Evolutionary conservation across 2,329 filamentous ascomycete genomes (phyloP).

Genomic region (Coleophoma cylindrospora): DNA sequence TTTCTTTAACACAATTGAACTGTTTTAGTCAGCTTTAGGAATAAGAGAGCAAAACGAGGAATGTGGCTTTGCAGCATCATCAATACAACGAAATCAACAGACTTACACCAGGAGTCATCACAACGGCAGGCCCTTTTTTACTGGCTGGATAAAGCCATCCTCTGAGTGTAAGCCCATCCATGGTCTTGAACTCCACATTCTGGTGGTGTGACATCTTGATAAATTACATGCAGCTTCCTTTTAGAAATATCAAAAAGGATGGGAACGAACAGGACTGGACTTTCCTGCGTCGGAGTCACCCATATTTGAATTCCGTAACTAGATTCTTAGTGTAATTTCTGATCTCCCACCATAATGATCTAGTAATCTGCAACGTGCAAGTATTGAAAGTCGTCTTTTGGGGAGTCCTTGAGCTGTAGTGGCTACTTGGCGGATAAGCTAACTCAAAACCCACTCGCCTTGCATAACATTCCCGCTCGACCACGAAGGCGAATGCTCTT

Average conservation of each 20-base stretch:
- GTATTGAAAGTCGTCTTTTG: no score
- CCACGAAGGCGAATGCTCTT: no score
- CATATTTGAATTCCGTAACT: no score
- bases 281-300: no score
- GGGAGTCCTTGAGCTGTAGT: no score
- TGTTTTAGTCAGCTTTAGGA: neutral
- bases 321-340: no score
- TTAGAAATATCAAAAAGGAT: neutral
- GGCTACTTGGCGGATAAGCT: no score
- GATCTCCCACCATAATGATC: no score
- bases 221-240: neutral
- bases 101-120: conserved; percentile 11
- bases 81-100: neutral
- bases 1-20: conserved; percentile 10
- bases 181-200: conserved; percentile 32
- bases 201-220: neutral
- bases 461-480: no score
- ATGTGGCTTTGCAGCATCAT: neutral
- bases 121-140: conserved; percentile 7
- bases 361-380: no score
- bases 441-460: no score
- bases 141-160: conserved; percentile 29
- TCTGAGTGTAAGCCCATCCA: conserved; percentile 31
- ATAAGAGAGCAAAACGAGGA: neutral
- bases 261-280: no score